Conservation (phyloP, 768 basidiomycete genomes). For the Lactarius hengduanensis region DNA sequence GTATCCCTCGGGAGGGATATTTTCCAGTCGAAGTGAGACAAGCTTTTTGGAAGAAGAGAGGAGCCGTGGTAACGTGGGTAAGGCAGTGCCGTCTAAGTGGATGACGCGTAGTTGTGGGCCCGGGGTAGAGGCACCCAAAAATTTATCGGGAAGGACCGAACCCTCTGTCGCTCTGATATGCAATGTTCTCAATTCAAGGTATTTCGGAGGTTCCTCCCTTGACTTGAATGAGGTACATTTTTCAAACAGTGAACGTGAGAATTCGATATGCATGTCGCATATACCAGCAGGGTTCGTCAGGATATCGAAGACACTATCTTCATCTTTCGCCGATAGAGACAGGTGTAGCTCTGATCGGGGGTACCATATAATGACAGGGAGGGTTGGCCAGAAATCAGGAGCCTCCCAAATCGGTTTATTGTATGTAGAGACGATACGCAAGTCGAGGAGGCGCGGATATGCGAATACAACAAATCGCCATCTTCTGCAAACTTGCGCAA, state of each 20-base stretch:
- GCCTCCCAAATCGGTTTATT: neutral
- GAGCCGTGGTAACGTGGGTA: slow-evolving; percentile 4
- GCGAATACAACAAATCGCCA: slow-evolving; percentile 1
- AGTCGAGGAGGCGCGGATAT: neutral
- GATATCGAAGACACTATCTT: neutral
- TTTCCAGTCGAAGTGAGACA: slow-evolving; percentile 3
- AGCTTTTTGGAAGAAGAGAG: slow-evolving; percentile 2
- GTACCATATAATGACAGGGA: slow-evolving; percentile 15
- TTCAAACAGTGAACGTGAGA: neutral
- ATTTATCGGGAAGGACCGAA: neutral
- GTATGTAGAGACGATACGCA: neutral
- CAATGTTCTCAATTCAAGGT: neutral
- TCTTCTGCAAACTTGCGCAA: slow-evolving; percentile 7
- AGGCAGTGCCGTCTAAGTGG: neutral
- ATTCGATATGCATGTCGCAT: neutral
- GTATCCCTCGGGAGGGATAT: neutral
- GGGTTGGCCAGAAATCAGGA: neutral
- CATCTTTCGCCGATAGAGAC: neutral
- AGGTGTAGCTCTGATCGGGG: neutral
- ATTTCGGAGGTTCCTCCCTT: neutral
- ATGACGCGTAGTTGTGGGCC: slow-evolving; percentile 6
- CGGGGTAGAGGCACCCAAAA: neutral
- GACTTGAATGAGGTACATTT: neutral
- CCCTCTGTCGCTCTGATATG: neutral
- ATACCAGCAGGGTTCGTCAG: slow-evolving; percentile 6